Base-by-base conservation (phyloP, 2,329 filamentous ascomycete species). In the Lithohypha guttulata region DNA sequence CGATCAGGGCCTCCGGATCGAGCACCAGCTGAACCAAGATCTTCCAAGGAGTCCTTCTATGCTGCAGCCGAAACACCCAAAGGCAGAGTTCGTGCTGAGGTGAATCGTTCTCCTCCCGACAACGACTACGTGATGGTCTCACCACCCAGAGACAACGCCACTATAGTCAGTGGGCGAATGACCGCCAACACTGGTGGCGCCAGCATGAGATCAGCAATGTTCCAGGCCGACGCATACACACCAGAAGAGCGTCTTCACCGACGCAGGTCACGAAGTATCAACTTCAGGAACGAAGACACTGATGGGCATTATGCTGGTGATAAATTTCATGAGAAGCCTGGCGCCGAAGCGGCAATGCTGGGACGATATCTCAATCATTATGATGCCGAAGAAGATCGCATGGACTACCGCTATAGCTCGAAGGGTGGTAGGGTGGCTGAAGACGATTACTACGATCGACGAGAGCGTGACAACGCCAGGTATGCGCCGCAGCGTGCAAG, bases 51-150 rank as follows among this genome's bases (percentile, higher is more conserved):
- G 20, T 13, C 5, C 3, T 36, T 19, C 21, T 14, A 13, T 13
- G 23, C 26, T 9, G 21, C 34, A 7, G 11, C 9, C 3, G 15
- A 19, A 14, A 18, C 23, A 6, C 14, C 13, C 18, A 13, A 26
- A 29, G 34, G 34, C 17, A 27, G 34, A 29, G 15, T 3, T 26
- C 4, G 34, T 15, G 34, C 20, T 4, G 18, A n/a, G 13, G n/a
- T 36, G 11, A 20, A 17, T 7, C 20, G n/a, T n/a, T 19, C 31
- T 4, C 31, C 31, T 19, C 11, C 33, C 8, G 34, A 37, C 7
- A 18, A 28, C n/a, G 34, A 37, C 7, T 37, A 37, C 20, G 34
- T 37, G 14, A 37, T 37, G 26, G 34, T 37, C 9, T 20, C 34
- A 29, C 15, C 34, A 4, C 34, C 34, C 11, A 18, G 26, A 15